A percentile compares a stretch with the other conserved stretches of the same genome.
Conservation (phyloP, 306 rosid genomes). For the Sophora flavescens region DNA sequence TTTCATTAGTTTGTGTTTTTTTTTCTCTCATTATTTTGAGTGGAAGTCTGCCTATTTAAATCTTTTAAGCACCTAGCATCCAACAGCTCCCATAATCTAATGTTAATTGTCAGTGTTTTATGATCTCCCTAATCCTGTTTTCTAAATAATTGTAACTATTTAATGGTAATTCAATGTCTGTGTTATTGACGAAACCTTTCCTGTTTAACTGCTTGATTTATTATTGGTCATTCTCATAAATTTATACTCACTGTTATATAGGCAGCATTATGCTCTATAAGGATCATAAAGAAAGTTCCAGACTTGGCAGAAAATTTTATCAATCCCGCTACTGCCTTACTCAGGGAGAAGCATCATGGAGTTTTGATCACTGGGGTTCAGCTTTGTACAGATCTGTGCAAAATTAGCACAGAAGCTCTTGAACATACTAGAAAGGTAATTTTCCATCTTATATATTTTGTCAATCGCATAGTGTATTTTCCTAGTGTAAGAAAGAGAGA, state of each 20-base stretch:
- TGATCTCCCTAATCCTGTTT: conserved; percentile 39
- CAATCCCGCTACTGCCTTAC: conserved; percentile 87
- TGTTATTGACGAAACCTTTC: conserved; percentile 27
- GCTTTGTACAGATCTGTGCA: conserved; percentile 96
- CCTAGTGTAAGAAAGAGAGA: not conserved
- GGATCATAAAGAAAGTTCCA: conserved; percentile 97
- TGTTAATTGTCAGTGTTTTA: conserved; percentile 40
- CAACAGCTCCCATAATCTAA: conserved; percentile 31
- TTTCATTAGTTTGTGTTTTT: conserved; percentile 15
- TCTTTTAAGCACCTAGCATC: conserved; percentile 29
- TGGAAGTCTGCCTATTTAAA: conserved; percentile 18
- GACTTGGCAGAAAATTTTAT: conserved; percentile 96
- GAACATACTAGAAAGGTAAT: conserved; percentile 87
- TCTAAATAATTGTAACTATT: conserved; percentile 18
- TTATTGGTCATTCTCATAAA: conserved; percentile 45
- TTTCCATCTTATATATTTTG: conserved; percentile 37
- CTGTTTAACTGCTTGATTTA: conserved; percentile 36
- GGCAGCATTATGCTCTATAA: conserved; percentile 97
- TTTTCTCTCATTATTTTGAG: conserved; percentile 32
- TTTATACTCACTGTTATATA: conserved; percentile 53
- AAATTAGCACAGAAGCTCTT: conserved; percentile 86
- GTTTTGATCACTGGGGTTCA: conserved; percentile 97
- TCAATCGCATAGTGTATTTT: conserved; percentile 15
- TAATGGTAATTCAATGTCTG: conserved; percentile 41
- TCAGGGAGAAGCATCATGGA: conserved; percentile 97